Evolutionary conservation across 345 rosid genomes (phyloP).

Genomic region (Dimocarpus longan): DNA sequence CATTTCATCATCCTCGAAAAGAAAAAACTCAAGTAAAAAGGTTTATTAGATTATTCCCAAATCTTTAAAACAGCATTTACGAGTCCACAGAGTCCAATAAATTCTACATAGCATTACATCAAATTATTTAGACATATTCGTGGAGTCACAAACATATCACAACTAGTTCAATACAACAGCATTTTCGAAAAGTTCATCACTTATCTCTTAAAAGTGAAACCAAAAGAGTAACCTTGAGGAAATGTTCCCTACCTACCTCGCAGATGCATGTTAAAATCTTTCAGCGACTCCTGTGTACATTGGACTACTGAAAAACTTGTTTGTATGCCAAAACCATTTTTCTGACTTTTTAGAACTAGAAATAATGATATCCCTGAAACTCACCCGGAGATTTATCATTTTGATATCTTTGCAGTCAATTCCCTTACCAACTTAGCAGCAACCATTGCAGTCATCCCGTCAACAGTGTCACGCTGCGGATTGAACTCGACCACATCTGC

Average conservation of each 20-base stretch:
- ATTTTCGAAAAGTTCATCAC: too few species aligned
- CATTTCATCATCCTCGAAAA: background rate
- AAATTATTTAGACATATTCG: background rate
- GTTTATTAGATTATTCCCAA: background rate
- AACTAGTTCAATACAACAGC: background rate
- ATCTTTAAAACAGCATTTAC: background rate
- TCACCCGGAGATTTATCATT: conserved; percentile 32
- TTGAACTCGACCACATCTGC: conserved; percentile 97
- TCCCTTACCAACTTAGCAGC: conserved; percentile 98
- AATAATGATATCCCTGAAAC: background rate
- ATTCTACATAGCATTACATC: background rate
- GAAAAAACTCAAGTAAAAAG: background rate
- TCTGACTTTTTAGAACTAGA: background rate
- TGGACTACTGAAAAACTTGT: background rate
- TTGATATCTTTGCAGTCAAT: conserved; percentile 85
- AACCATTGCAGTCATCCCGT: conserved; percentile 99
- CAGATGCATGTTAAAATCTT: background rate
- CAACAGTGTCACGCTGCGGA: conserved; percentile 98
- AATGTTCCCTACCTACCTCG: background rate
- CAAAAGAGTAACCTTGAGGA: background rate
- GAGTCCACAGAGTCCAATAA: background rate
- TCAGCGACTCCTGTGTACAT: background rate
- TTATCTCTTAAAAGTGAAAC: too few species aligned
- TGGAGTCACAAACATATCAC: background rate
- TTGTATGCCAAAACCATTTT: background rate